Percentiles rank a stretch among this genome's conserved stretches.
Conservation (phyloP, 257 asterid genomes). For the Solanum peruvianum region DNA sequence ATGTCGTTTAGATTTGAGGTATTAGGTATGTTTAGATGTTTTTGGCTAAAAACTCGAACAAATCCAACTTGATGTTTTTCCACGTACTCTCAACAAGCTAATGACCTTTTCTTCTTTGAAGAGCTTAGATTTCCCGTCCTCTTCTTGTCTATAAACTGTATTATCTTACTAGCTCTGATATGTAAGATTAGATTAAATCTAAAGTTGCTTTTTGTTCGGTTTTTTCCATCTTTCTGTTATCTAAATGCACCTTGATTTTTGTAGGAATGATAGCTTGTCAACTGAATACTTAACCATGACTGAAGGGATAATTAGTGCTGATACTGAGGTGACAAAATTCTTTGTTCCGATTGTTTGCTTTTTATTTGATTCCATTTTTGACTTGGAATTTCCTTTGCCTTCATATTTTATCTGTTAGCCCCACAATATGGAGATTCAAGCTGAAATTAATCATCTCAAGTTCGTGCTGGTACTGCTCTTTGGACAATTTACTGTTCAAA, state of each 20-base stretch:
- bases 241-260: conserved; percentile 3
- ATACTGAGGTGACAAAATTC: conserved; percentile 35
- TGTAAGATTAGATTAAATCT: background rate
- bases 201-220: background rate
- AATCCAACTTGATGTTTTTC: background rate
- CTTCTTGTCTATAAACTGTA: background rate
- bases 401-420: conserved; percentile 14
- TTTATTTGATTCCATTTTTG: background rate
- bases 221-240: conserved; percentile 2
- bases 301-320: conserved; percentile 13
- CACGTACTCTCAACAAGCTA: background rate
- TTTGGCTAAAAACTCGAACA: background rate
- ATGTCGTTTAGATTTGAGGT: background rate
- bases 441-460: conserved; percentile 48
- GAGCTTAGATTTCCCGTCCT: background rate
- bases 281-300: conserved; percentile 14
- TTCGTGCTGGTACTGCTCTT: conserved; percentile 59
- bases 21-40: background rate
- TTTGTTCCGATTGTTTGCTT: background rate
- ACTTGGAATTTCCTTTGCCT: conserved; percentile 1
- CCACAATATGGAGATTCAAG: conserved; percentile 32
- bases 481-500: background rate
- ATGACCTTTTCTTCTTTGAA: background rate
- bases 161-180: background rate
- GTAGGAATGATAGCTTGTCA: conserved; percentile 25